Base-by-base conservation (phyloP, 768 basidiomycete genomes). In the Leccinum subgranulosum region DNA sequence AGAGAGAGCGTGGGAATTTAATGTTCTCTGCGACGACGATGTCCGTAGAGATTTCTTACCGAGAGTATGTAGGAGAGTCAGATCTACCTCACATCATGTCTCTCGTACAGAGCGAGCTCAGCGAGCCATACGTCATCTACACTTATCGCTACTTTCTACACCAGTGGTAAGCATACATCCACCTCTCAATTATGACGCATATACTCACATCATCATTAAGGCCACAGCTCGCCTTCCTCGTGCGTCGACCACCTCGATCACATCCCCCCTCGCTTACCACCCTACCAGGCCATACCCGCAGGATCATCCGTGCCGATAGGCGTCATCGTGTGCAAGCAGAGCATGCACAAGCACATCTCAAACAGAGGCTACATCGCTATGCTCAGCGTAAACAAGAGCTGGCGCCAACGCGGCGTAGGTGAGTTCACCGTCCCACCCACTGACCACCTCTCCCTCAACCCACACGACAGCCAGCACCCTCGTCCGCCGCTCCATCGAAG, bases 291-390 rank as follows among this genome's bases (percentile, higher is more conserved):
- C 29, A 70, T 67, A 27, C 67, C 65, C 3, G 56, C 69, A 17
- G 65, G 50, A 19, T 73, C 65, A 11, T 66, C 81, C 10, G 76
- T 75, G 27, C 91, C 94, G 17, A 83, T 98, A 60, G 97, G 93
- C 28, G 92, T 92, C 15, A 92, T 99, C 59, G 89, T 99, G 21
- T 97, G 94, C 83, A 99, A 98, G 79, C 96, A 97, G 75, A 94
- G 94, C 65, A 79, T 83, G 70, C 97, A 98, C 75, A 79, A 79
- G 55, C 82, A 87, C 60, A 74, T 77, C 39, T 77, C 84, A 10
- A 92, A 94, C 69, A 76, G 97, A 69, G 97, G 97, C 14, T 99
- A 99, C 71, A 96, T 99, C 57, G 97, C 95, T 36, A 98, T 98
- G 97, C 83, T 98, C 55, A 93, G 92, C 67, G 94, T 98, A 28